Evolutionary conservation across 441 rosid genomes (phyloP).

Genomic region (Croton setiger): DNA sequence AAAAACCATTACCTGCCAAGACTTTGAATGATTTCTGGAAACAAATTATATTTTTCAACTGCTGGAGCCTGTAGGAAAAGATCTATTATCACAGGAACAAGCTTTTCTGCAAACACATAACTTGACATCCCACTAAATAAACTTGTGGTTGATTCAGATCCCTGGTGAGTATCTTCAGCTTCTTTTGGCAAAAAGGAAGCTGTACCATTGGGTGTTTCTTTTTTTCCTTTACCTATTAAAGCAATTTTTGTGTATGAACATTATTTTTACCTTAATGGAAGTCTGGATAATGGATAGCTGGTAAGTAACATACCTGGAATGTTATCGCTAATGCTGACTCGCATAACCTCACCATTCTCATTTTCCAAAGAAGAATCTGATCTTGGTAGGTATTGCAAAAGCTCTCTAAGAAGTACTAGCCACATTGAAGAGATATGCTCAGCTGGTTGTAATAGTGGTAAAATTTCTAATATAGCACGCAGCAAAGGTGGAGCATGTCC

Average conservation of each 20-base stretch:
- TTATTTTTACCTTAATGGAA: conserved; percentile 19
- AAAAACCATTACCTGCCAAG: conserved; percentile 68
- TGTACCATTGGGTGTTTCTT: conserved; percentile 41
- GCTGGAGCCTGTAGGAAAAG: conserved; percentile 71
- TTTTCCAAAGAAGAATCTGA: conserved; percentile 43
- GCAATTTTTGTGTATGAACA: conserved; percentile 22
- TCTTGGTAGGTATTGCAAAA: conserved; percentile 78
- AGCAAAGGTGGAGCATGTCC: conserved; percentile 82
- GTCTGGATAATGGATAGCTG: conserved; percentile 16
- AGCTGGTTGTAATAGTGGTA: conserved; percentile 74
- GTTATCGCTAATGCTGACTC: conserved; percentile 35
- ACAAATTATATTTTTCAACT: conserved; percentile 62
- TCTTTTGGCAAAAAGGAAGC: conserved; percentile 36
- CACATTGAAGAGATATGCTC: conserved; percentile 85
- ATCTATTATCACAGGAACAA: conserved; percentile 79
- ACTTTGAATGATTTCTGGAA: conserved; percentile 82
- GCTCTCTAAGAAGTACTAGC: conserved; percentile 69
- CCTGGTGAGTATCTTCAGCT: conserved; percentile 36
- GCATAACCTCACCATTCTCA: conserved; percentile 54
- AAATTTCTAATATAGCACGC: conserved; percentile 74
- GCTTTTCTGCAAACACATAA: conserved; percentile 76
- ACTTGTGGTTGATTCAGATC: conserved; percentile 31
- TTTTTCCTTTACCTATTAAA: conserved; percentile 37
- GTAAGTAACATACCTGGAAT: conserved; percentile 39
- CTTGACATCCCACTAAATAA: conserved; percentile 42